A percentile compares a stretch with the other conserved stretches of the same genome.
phyloP scores from a whole-genome alignment of 495 filamentous ascomycete species.

The Pyrenula aspistea region DNA sequence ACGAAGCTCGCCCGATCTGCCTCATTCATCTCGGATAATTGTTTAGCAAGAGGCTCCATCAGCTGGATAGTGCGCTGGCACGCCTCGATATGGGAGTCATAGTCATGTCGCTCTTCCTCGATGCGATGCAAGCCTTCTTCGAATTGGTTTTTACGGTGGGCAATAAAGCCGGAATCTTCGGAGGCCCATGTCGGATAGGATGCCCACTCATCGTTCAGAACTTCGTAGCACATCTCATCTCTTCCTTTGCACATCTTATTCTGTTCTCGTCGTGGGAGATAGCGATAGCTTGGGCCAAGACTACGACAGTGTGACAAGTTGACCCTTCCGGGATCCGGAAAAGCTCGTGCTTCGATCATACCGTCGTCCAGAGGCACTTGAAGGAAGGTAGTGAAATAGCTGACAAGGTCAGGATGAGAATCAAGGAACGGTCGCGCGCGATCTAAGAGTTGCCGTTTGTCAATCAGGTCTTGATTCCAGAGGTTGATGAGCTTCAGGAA shows the following conservation, averaged over 20 bases:
- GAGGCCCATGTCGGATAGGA: slow-evolving; percentile 99
- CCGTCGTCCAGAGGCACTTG: slow-evolving; percentile 57
- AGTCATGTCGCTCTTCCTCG: slow-evolving; percentile 97
- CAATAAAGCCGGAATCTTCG: slow-evolving; percentile 95
- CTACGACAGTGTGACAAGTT: slow-evolving; percentile 88
- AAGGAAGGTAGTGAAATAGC: slow-evolving; percentile 73
- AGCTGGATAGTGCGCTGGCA: slow-evolving; percentile 87
- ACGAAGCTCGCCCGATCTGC: slow-evolving; percentile 61
- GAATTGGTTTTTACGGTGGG: slow-evolving; percentile 87
- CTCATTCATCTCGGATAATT: slow-evolving; percentile 62
- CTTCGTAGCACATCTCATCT: slow-evolving; percentile 80
- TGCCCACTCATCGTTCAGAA: slow-evolving; percentile 96
- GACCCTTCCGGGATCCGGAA: slow-evolving; percentile 60
- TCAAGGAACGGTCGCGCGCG: slow-evolving; percentile 80
- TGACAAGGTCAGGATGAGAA: slow-evolving; percentile 72
- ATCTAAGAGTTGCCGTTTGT: slow-evolving; percentile 64
- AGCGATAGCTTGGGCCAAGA: slow-evolving; percentile 84
- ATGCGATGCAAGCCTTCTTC: slow-evolving; percentile 92
- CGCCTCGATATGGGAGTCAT: slow-evolving; percentile 95
- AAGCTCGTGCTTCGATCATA: slow-evolving; percentile 64
- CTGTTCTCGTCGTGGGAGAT: slow-evolving; percentile 79
- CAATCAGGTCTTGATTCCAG: slow-evolving; percentile 82
- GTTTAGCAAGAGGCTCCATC: slow-evolving; percentile 83
- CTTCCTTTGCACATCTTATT: slow-evolving; percentile 82
- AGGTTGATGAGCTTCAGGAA: slow-evolving; percentile 94